phyloP scores from a whole-genome alignment of 148 eudicot species.

The Silene latifolia region DNA sequence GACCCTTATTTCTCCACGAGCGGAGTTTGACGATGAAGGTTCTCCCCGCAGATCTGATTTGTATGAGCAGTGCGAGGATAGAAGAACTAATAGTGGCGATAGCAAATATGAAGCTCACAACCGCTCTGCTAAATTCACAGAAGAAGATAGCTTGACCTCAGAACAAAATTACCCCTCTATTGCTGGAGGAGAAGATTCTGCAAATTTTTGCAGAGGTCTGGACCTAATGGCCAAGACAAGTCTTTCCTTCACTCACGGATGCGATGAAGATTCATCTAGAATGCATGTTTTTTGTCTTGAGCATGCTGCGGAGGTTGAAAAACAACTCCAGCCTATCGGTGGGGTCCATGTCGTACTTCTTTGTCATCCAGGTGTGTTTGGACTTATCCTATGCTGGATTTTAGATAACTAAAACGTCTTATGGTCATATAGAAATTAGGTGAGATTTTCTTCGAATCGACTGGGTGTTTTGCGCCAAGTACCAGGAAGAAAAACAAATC shows the following conservation, averaged over 20 bases:
- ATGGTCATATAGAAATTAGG: background rate
- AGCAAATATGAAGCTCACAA: conserved; percentile 33
- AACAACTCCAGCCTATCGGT: conserved; percentile 63
- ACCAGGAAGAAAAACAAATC: background rate
- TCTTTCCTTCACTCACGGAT: conserved; percentile 36
- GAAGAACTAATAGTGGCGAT: conserved; percentile 32
- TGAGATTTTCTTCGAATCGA: background rate
- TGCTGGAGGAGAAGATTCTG: conserved; percentile 22
- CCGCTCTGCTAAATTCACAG: conserved; percentile 37
- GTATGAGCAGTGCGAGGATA: conserved; percentile 24
- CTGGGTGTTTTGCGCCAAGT: background rate
- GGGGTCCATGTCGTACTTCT: conserved; percentile 78
- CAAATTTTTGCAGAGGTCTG: conserved; percentile 18
- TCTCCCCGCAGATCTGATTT: conserved; percentile 23
- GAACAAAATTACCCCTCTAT: conserved; percentile 29
- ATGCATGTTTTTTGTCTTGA: conserved; percentile 93
- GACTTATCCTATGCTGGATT: background rate
- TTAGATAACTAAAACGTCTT: background rate
- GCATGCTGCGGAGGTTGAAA: conserved; percentile 83
- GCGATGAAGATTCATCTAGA: conserved; percentile 80
- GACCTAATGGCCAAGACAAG: conserved; percentile 24
- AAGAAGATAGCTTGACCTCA: conserved; percentile 29
- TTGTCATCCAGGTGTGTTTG: conserved; percentile 83
- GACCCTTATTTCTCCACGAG: conserved; percentile 23
- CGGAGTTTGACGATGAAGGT: conserved; percentile 37